Percentiles rank a stretch among this genome's conserved stretches.
These are phyloP conservation scores for Paraurostyla sp. DNA, from an alignment of 73 alveolate species.

Conservation along the genomic window DNA sequence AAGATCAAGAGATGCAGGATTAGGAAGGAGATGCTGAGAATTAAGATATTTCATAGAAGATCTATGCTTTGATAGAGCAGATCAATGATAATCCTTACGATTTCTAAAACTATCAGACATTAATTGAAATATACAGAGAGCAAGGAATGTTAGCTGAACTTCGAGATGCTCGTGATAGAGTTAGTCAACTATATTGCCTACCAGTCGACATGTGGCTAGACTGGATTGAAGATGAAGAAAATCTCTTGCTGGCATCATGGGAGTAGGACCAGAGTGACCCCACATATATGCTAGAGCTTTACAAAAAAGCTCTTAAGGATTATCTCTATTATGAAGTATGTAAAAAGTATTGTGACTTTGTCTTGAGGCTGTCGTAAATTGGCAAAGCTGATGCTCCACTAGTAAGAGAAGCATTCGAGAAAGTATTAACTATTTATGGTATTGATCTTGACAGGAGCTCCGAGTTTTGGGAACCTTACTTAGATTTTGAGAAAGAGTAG, in stretches of 20 bases:
- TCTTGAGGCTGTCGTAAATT: neutral
- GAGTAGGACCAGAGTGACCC: too few relatives aligned
- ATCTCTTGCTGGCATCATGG: too few relatives aligned
- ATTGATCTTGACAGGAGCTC: slow-evolving; percentile 42
- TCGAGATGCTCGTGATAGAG: slow-evolving; percentile 29
- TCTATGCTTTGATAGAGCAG: neutral
- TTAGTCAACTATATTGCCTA: slow-evolving; percentile 13
- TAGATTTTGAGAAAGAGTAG: slow-evolving; percentile 30
- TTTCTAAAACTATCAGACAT: neutral
- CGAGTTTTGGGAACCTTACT: slow-evolving; percentile 58
- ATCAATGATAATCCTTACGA: slow-evolving; percentile 49
- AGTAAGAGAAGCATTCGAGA: slow-evolving; percentile 47
- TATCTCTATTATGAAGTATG: slow-evolving; percentile 20
- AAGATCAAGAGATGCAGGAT: slow-evolving; percentile 23
- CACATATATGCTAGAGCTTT: neutral
- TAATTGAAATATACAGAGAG: slow-evolving; percentile 21
- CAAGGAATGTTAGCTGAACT: neutral
- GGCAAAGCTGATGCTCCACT: neutral
- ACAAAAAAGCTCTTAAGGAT: slow-evolving; percentile 37
- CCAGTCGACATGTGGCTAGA: slow-evolving; percentile 60
- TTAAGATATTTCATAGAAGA: neutral
- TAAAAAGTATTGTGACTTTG: slow-evolving; percentile 14
- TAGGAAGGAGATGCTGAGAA: too few relatives aligned
- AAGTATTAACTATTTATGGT: slow-evolving; percentile 34
- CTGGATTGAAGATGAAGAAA: slow-evolving; percentile 63